Base-by-base conservation (phyloP, 2,329 filamentous ascomycete genomes). In the Westerdykella aurantiaca region DNA sequence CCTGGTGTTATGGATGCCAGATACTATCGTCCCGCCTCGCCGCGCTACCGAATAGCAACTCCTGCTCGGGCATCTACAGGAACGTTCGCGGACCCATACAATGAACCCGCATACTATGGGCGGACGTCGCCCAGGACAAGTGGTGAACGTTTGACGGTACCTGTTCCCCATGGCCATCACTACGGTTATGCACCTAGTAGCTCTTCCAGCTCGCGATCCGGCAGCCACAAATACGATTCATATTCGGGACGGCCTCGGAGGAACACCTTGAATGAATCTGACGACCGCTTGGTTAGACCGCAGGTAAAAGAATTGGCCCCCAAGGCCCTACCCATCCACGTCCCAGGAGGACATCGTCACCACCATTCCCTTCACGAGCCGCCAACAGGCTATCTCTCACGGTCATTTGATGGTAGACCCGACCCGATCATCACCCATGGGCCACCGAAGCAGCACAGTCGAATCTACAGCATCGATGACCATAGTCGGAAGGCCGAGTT, bases 401-500 rank as follows among this genome's bases (percentile, higher is more conserved):
- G 58, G 10, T 57, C 62, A 6, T 62, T 57, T 42, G 57, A 62
- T 37, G 56, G 58, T 31, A 61, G 65, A 21, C 64, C 35, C 34
- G 67, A 62, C 23, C 60, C 49, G 31, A 72, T 69, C 55, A 61
- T 71, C 41, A 67, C 64, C 2, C 66, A 69, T 13, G 43, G 39
- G 6, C 49, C 60, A 18, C 57, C 60, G 25, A 50, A 53, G 6
- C 63, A 68, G 23, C 71, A 74, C 51, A 74, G 72, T 56, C 73
- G 72, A 52, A 61, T 75, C 18, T 75, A 75, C 57, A 72, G 69
- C 48, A 68, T 75, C 10, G 72, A 73, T 41, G 69, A 74, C 42
- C 63, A 64, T 45, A 64, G 65, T 47, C 64, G 67, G 41, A 54
- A 62, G 10, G 57, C 64, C 22, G 61, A 60, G 51, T 55, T 66